Percentiles rank a stretch among this genome's conserved stretches.
Evolutionary conservation across 2,329 filamentous ascomycete species (phyloP).

Genomic region (Elsinoe necatrix): DNA sequence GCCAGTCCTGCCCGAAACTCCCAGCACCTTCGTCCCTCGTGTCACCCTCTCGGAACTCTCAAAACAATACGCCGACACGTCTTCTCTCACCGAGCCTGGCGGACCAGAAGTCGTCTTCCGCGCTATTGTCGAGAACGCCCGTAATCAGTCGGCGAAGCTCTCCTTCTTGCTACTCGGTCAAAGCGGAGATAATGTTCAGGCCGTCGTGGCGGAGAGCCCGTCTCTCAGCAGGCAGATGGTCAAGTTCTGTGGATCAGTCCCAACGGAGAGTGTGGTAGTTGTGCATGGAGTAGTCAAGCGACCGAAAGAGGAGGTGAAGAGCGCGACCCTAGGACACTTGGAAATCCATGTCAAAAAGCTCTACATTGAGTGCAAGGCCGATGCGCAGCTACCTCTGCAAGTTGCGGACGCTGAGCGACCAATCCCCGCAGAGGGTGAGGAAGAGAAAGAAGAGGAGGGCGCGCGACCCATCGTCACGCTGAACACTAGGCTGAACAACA

Average conservation of each 20-base stretch:
- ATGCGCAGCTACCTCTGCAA: conserved; percentile 53
- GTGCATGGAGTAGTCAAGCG: conserved; percentile 75
- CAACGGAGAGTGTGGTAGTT: conserved; percentile 70
- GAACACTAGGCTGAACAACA: conserved; percentile 80
- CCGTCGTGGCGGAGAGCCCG: conserved; percentile 57
- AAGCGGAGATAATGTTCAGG: conserved; percentile 70
- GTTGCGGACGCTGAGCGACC: conserved; percentile 45
- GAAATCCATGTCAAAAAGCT: conserved; percentile 86
- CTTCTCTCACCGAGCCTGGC: conserved; percentile 27
- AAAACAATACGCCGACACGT: conserved; percentile 57
- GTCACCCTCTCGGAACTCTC: conserved; percentile 54
- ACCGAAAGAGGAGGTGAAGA: conserved; percentile 81
- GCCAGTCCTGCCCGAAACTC: conserved; percentile 43
- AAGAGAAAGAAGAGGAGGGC: conserved; percentile 44
- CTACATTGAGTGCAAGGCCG: conserved; percentile 63
- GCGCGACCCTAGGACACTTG: conserved; percentile 66
- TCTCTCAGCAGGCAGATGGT: conserved; percentile 79
- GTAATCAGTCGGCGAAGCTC: conserved; percentile 84
- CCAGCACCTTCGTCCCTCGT: conserved; percentile 47
- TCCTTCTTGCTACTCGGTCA: conserved; percentile 80
- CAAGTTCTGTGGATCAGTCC: conserved; percentile 72
- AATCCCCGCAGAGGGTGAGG: conserved; percentile 40
- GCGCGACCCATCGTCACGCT: conserved; percentile 65
- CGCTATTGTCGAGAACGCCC: conserved; percentile 76
- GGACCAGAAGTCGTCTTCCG: conserved; percentile 60